Evolutionary conservation across 495 filamentous ascomycete species (phyloP).

Genomic region (Aspergillus asperescens): DNA sequence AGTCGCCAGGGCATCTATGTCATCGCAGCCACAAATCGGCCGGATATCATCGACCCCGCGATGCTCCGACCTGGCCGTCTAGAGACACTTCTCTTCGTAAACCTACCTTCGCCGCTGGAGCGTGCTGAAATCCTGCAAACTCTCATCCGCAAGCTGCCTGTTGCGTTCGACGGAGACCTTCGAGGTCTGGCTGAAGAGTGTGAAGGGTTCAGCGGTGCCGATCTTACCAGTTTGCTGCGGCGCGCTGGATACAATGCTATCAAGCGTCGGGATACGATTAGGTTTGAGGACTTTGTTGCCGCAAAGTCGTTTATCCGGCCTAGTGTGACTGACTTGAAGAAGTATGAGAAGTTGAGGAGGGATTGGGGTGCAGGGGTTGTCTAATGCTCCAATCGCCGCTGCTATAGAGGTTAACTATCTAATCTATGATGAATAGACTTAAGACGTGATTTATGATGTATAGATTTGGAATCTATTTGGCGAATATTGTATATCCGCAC

Average conservation of each 20-base stretch:
- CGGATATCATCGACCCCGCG: constrained; percentile 93
- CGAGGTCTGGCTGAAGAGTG: constrained; percentile 64
- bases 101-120: constrained; percentile 72
- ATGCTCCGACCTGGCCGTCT: constrained; percentile 91
- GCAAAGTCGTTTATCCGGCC: constrained; percentile 68
- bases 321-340: constrained; percentile 71
- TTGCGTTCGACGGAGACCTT: constrained; percentile 41
- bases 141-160: constrained; percentile 60
- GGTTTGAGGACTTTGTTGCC: constrained; percentile 68
- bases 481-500: not conserved
- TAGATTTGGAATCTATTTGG: not conserved
- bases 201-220: constrained; percentile 84
- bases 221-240: constrained; percentile 71
- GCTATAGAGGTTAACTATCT: constrained; percentile 1
- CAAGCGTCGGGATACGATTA: constrained; percentile 55
- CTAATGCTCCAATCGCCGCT: constrained; percentile 4
- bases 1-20: constrained; percentile 86
- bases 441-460: constrained; percentile 6
- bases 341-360: constrained; percentile 58
- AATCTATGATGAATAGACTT: constrained; percentile 17
- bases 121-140: constrained; percentile 81
- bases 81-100: constrained; percentile 85
- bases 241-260: constrained; percentile 74
- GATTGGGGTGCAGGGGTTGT: constrained; percentile 43
- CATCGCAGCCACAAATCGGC: constrained; percentile 89